Evolutionary conservation across 768 basidiomycete species (phyloP), one percentile per base, ranked within the genome.

Genomic region (Pseudohyphozyma bogoriensis): DNA sequence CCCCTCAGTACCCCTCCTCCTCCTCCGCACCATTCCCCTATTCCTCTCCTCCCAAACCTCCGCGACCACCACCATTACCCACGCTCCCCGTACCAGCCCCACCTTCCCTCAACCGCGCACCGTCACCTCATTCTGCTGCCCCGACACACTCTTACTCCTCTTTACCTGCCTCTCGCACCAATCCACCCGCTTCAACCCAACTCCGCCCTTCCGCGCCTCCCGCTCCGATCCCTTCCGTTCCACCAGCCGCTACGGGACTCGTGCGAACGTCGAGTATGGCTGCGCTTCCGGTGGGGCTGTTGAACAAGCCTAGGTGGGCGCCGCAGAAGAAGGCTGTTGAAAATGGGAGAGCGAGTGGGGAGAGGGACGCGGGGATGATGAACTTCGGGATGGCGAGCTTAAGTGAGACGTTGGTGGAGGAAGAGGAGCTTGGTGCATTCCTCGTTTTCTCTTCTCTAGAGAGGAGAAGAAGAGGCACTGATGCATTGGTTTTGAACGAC

Each of bases 391-490:
- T 53, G 37, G 26, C 24, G 37, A 39, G 7, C 8, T 13, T 53
- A 20, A 29, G n/a, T 16, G 52, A 53, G 37, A 26, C 28, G 28
- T 24, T 35, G 37, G n/a, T 51, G 52, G 52, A 53, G 52, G 52
- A 53, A 26, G n/a, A 31, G 26, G 52, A 13, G 37, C 40, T 15
- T 40, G 54, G 50, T 56, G 12, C 33, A 45, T 36, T 29, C 13
- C 37, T 29, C 24, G 44, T 37, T 18, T 32, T 36, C 44, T 2
- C 32, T 20, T 8, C 10, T 39, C 4, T 44, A 4, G 3, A 18
- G 12, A 1, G 4, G 3, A 18, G 12, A 1, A 6, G 18, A n/a
- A 12, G 20, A 9, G 46, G 20, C 2, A 1, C 31, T 31, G 35
- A 18, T 35, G 4, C 29, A 13, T n/a, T 15, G 10, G 2, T 44